Conservation (phyloP, 768 basidiomycete species). For the Cystobasidium ongulense region DNA sequence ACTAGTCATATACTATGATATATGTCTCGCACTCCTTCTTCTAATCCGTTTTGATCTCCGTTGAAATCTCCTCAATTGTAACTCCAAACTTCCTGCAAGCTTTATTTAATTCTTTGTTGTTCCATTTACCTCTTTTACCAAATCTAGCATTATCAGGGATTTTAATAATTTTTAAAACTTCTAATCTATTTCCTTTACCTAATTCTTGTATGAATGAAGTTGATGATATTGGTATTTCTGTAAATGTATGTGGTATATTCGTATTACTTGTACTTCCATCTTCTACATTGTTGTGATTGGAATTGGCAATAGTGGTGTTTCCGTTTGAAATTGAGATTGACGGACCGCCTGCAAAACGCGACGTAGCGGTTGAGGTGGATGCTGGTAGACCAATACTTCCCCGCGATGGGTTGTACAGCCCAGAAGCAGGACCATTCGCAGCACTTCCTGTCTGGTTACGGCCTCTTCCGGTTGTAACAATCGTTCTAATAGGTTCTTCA, state of each 20-base stretch:
- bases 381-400: too few relatives aligned
- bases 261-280: neutral
- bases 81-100: constrained; percentile 5
- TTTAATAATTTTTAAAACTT: neutral
- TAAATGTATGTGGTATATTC: neutral
- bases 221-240: constrained; percentile 25
- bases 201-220: constrained; percentile 3
- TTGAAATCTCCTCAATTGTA: neutral
- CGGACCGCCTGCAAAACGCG: neutral
- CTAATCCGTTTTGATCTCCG: neutral
- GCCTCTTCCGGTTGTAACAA: too few relatives aligned
- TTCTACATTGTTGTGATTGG: too few relatives aligned
- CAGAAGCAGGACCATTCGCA: too few relatives aligned
- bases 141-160: constrained; percentile 18
- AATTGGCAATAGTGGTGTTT: too few relatives aligned
- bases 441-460: too few relatives aligned
- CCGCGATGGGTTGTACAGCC: too few relatives aligned
- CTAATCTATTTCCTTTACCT: constrained; percentile 1
- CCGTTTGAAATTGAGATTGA: neutral
- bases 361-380: too few relatives aligned
- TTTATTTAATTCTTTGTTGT: constrained; percentile 4
- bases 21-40: too few relatives aligned
- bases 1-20: too few relatives aligned
- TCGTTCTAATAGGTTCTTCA: neutral
- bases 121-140: constrained; percentile 12